A percentile compares a stretch with the other conserved stretches of the same genome.
phyloP scores from a whole-genome alignment of 164 flowering plant species.

The Platanus orientalis region DNA sequence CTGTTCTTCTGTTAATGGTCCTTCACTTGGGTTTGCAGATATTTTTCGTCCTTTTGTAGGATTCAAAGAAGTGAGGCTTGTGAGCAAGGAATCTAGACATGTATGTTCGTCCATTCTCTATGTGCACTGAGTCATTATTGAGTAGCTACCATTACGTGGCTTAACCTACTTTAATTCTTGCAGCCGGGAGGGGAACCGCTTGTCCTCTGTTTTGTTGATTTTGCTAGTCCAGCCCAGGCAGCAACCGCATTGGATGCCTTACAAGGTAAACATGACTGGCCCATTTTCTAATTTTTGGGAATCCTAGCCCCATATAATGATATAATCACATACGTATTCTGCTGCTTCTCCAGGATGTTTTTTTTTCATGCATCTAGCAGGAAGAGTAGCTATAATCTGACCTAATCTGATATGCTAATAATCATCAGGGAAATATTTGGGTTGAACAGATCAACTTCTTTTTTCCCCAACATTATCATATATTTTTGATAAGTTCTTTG shows the following conservation, averaged over 20 bases:
- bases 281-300: conserved; percentile 5
- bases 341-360: conserved; percentile 1
- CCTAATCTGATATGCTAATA: conserved; percentile 1
- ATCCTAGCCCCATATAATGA: conserved; percentile 7
- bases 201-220: conserved; percentile 90
- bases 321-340: conserved; percentile 7
- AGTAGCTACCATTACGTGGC: background rate
- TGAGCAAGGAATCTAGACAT: conserved; percentile 76
- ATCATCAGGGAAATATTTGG: background rate
- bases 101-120: conserved; percentile 40
- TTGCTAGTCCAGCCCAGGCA: conserved; percentile 72
- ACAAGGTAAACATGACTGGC: conserved; percentile 58
- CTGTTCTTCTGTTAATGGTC: conserved; percentile 17
- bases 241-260: conserved; percentile 85
- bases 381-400: background rate
- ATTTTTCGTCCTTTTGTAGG: conserved; percentile 97
- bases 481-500: no score
- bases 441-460: background rate
- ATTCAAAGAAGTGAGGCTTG: conserved; percentile 89
- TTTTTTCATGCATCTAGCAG: conserved; percentile 10
- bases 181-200: conserved; percentile 85
- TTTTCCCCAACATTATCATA: no score
- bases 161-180: conserved; percentile 9
- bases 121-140: conserved; percentile 1
- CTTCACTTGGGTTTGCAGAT: conserved; percentile 55